Evolutionary conservation across 768 basidiomycete species (phyloP), one percentile per base, ranked within the genome.

Genomic region (Mycena kentingensis): DNA sequence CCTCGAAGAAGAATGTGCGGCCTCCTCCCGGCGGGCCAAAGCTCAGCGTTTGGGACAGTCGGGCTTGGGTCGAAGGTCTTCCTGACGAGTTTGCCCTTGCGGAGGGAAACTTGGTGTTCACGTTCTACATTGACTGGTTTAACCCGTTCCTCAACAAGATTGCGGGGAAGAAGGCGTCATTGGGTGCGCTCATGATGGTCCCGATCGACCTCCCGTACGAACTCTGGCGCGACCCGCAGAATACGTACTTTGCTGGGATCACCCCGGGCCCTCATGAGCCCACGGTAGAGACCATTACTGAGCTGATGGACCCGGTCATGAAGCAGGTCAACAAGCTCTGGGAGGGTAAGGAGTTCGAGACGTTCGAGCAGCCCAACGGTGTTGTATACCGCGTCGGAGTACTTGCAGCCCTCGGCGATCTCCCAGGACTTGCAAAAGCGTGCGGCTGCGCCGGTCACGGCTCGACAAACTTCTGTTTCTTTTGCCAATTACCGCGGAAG

Each of bases 81-180:
- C 48, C 49, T 2, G 54, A 48, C 15, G 11, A 39, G 1, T 55
- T 29, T 22, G 45, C 48, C 19, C 38, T 42, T 24, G n/a, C 21
- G n/a, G 25, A 32, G 21, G 43, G 48, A 19, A 55, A 49, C 55
- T 49, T 35, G 16, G 47, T n/a, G n/a, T n/a, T n/a, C n/a, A n/a
- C n/a, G n/a, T n/a, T n/a, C n/a, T n/a, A n/a, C n/a, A n/a, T n/a
- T 4, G 57, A 63, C 37, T 63, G 60, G 62, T 63, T 63, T 27
- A 63, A 63, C 38, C 62, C 60, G 0, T 59, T 49, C 29, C 15
- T 42, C 16, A 63, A 57, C 31, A 58, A 61, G n/a, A 54, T 56
- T 29, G 54, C 57, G 16, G 60, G 62, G 4, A 55, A 55, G 19
- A 7, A 13, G 11, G 49, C 25, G 10, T 55, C 54, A 4, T 49